Evolutionary conservation across 2,329 filamentous ascomycete species (phyloP), one percentile per base, ranked within the genome.

Genomic region (Hymenoscyphus salicellus): DNA sequence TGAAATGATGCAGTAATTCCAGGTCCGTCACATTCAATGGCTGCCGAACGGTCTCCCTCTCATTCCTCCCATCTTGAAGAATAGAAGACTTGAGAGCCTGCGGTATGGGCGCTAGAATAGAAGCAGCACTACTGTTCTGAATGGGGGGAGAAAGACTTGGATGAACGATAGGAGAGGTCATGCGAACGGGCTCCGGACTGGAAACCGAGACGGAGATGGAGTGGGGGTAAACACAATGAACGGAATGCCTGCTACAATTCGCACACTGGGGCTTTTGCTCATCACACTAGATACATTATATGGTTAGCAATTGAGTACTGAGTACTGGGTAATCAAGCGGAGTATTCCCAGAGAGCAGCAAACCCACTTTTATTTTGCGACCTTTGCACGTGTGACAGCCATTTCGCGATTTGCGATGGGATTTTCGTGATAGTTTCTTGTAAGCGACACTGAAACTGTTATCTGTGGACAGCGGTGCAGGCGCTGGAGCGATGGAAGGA

Each of bases 231-330:
- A 60, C 28, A 52, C 63, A 65, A n/a, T 33, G 55, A 30, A 56
- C 46, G 23, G 52, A 32, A 26, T 65, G 63, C 41, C 59, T 49
- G 17, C 28, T 65, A 61, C 77, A 78, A 46, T 76, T 75, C 14
- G 74, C 65, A 58, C 77, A 78, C 5, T 75, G 76, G 28, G 77
- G 77, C 1, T 75, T 75, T 65, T 73, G 69, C 33, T 78, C 77
- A 33, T 78, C 77, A 60, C 77, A 78, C 76, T 78, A 60, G 4
- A 11, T 30, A 20, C 3, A 49, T 55, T 6, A 38, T 41, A n/a
- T 26, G 36, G 32, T 57, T 49, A 43, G 60, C n/a, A 55, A 23
- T 33, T 46, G 17, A n/a, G n/a, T 10, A 11, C 20, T 20, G 20
- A 20, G 26, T 26, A 23, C 10, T 20, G 20, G 14, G 26, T 26